Percentiles rank a stretch among this genome's conserved stretches.
Conservation (phyloP, 139 green algal species). For the Chlamydomonas incerta region DNA sequence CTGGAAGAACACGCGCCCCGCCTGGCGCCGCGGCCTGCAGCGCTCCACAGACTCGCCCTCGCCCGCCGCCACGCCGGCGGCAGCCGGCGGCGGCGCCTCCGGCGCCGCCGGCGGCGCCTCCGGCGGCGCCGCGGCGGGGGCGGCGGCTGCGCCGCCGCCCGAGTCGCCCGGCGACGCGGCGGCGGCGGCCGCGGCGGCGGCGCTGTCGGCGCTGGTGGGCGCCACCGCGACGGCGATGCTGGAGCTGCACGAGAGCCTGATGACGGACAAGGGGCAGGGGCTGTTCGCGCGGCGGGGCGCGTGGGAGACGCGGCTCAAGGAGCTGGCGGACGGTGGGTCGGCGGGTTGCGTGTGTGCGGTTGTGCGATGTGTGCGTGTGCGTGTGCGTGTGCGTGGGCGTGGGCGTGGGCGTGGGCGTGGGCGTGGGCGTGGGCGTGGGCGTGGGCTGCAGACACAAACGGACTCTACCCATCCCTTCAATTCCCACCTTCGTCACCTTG, state of each 20-base stretch:
- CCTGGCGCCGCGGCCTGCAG: conserved; percentile 18
- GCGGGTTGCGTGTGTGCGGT: neutral
- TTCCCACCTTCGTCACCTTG: too few relatives aligned
- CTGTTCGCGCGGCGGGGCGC: conserved; percentile 27
- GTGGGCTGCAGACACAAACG: too few relatives aligned
- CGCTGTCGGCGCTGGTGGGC: conserved; percentile 17
- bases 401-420: neutral
- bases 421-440: neutral
- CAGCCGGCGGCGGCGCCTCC: too few relatives aligned
- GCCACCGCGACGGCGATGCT: neutral
- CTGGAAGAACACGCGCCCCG: conserved; percentile 22
- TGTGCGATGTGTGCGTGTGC: neutral
- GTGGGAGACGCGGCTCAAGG: conserved; percentile 27
- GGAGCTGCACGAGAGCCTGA: conserved; percentile 37
- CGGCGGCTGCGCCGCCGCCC: neutral
- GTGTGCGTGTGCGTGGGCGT: neutral
- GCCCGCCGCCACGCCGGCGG: neutral
- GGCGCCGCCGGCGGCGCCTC: neutral
- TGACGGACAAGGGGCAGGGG: conserved; percentile 14
- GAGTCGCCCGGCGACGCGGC: neutral
- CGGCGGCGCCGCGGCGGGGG: neutral
- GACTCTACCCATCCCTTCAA: too few relatives aligned
- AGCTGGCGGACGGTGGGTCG: conserved; percentile 33
- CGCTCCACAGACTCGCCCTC: neutral
- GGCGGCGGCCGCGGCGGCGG: neutral